A percentile compares a stretch with the other conserved stretches of the same genome.
These are phyloP conservation scores for Kodamaea arcana DNA, from an alignment of 1,139 yeast genomes.

Conservation along the genomic window DNA sequence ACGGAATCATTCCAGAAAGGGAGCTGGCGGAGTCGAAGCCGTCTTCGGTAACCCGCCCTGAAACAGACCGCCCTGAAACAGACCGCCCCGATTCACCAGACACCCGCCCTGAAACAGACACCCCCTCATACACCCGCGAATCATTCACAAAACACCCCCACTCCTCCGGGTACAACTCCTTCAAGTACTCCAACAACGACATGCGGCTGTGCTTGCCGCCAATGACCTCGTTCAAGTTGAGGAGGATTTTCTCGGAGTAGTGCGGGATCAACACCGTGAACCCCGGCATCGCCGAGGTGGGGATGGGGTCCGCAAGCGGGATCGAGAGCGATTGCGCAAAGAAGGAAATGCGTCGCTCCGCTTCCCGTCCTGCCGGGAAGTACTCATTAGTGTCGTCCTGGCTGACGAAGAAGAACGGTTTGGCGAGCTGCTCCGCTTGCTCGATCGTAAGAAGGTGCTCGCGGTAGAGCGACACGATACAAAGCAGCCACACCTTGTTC, in stretches of 20 bases:
- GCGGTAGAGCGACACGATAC: constrained; percentile 68
- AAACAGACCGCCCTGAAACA: too few relatives aligned
- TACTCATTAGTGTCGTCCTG: constrained; percentile 60
- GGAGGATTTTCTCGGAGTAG: constrained; percentile 68
- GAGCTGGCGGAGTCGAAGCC: too few relatives aligned
- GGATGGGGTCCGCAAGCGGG: constrained; percentile 68
- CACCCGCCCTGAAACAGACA: too few relatives aligned
- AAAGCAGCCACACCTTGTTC: constrained; percentile 78
- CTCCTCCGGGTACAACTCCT: constrained; percentile 62
- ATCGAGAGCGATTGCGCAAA: constrained; percentile 86
- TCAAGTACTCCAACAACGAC: constrained; percentile 70
- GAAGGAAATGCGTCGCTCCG: constrained; percentile 75
- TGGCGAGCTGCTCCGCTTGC: constrained; percentile 59
- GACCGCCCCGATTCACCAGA: too few relatives aligned
- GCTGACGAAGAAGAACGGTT: constrained; percentile 70
- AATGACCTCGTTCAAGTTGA: constrained; percentile 63
- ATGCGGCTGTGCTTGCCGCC: constrained; percentile 59
- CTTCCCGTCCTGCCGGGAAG: constrained; percentile 61
- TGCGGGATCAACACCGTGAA: constrained; percentile 88
- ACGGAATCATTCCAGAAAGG: too few relatives aligned
- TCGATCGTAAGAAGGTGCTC: constrained; percentile 76
- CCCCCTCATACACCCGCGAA: constrained; percentile 19
- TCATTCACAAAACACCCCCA: constrained; percentile 77
- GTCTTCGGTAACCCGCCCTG: too few relatives aligned
- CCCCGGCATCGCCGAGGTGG: constrained; percentile 72